Base-by-base conservation (phyloP, 306 rosid genomes). In the Arachis hypogaea region DNA sequence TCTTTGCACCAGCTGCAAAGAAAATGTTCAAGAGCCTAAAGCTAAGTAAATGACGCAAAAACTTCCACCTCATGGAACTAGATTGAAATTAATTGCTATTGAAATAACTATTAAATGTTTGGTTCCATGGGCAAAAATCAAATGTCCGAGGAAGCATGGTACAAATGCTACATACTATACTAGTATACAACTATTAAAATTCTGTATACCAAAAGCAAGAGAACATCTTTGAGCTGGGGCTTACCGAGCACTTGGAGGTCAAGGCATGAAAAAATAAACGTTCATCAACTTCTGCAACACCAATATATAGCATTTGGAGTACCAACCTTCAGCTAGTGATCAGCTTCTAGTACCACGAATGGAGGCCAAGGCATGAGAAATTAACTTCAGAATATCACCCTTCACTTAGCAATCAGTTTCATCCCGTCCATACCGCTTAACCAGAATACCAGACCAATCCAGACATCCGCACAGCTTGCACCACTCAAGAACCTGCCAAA, bases 361-460 rank as follows among this genome's bases (percentile, higher is more conserved):
- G 78, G 70, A 60, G 52, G 44, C 66, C 55, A 12, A 36, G 10
- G 45, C 62, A 36, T 29, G 58, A 60, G 68, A 64, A 63, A 49
- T 71, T 52, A 38, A 50, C 63, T 29, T 44, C 7, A 18, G 64
- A 68, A 43, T 40, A 64, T 59, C 58, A 56, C 50, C 51, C 63
- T 44, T 66, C 40, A 16, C 50, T 29, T 29, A 54, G 55, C 60
- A 45, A 33, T 45, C 52, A 62, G 68, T 66, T 58, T 71, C 49
- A 61, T 29, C 28, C 55, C 18, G n/a, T 49, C 16, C 10, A 46
- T 45, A 63, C 67, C 0, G 36, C 49, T 12, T 66, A 54, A 63
- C 59, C 59, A 80, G 59, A 38, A 52, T 58, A 50, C 70, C 70
- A 59, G n/a, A 64, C 36, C 55, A 72, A 66, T 72, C 28, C 28